Evolutionary conservation across 192 early-diverging fungal species (phyloP).

Genomic region (Tieghemiomyces parasiticus): DNA sequence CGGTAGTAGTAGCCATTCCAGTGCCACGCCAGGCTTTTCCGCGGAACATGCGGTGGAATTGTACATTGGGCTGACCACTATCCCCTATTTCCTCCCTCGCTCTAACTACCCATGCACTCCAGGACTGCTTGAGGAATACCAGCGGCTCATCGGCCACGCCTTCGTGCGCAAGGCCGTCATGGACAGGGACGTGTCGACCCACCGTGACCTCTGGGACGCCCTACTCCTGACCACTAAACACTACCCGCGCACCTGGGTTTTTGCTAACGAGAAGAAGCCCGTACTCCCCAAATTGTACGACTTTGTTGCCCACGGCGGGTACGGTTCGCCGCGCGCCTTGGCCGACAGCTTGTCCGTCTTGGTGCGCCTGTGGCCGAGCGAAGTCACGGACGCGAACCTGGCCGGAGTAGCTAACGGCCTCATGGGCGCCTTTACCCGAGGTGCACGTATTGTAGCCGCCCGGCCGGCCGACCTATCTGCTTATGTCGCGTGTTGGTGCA

Average conservation of each 20-base stretch:
- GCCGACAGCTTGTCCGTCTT: conserved; percentile 70
- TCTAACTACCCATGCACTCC: no score
- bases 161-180: conserved; percentile 52
- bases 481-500: conserved; percentile 44
- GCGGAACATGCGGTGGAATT: no score
- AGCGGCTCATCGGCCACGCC: conserved; percentile 30
- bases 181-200: conserved; percentile 55
- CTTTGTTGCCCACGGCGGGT: conserved; percentile 49
- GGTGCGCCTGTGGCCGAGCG: conserved; percentile 40
- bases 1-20: no score
- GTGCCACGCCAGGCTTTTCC: no score
- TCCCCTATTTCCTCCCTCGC: no score
- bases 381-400: conserved; percentile 18
- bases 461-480: conserved; percentile 27
- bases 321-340: conserved; percentile 44
- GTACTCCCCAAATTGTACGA: conserved; percentile 40
- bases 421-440: conserved; percentile 41
- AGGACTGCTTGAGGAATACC: conserved; percentile 24
- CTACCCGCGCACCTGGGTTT: conserved; percentile 46
- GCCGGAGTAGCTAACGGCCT: conserved; percentile 20
- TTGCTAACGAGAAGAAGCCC: conserved; percentile 38
- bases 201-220: conserved; percentile 79
- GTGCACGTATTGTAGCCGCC: conserved; percentile 27
- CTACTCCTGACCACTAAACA: conserved; percentile 59
- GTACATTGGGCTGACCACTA: no score